A percentile compares a stretch with the other conserved stretches of the same genome.
Evolutionary conservation across 108 stramenopile species (phyloP).

Genomic region (Nitzschia putrida): DNA sequence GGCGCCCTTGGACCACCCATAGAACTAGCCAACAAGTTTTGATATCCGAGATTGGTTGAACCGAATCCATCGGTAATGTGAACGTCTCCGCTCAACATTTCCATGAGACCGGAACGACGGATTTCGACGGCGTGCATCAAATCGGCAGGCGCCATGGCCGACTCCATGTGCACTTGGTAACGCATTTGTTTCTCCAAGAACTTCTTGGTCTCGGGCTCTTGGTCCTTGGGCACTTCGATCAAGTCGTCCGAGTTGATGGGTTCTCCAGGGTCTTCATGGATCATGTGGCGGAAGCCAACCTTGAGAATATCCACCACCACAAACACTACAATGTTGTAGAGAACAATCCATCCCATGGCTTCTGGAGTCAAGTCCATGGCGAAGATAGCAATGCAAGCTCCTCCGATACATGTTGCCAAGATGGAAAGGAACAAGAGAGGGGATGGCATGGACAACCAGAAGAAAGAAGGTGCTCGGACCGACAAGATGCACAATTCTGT

Average conservation of each 20-base stretch:
- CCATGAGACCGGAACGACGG: background rate
- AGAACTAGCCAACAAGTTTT: background rate
- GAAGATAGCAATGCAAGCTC: slow-evolving; percentile 41
- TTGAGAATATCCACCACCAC: slow-evolving; percentile 55
- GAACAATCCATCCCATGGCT: slow-evolving; percentile 34
- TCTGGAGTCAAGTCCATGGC: slow-evolving; percentile 17
- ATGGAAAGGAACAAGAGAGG: slow-evolving; percentile 45
- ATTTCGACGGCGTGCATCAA: slow-evolving; percentile 6
- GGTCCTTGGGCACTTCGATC: slow-evolving; percentile 17
- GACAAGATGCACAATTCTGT: slow-evolving; percentile 65
- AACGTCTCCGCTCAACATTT: background rate
- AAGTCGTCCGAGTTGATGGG: slow-evolving; percentile 50
- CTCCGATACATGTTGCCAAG: slow-evolving; percentile 35
- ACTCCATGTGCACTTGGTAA: slow-evolving; percentile 45
- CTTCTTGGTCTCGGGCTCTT: slow-evolving; percentile 47
- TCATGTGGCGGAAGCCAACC: slow-evolving; percentile 44
- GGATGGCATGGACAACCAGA: slow-evolving; percentile 42
- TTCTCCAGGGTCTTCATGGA: slow-evolving; percentile 53
- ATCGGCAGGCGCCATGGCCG: slow-evolving; percentile 32
- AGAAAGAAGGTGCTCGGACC: slow-evolving; percentile 50
- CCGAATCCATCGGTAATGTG: background rate
- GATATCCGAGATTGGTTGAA: background rate
- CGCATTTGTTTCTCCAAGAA: slow-evolving; percentile 37
- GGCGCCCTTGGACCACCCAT: no score
- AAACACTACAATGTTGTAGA: slow-evolving; percentile 49